A percentile compares a stretch with the other conserved stretches of the same genome.
Conservation (phyloP, 192 early-diverging fungal species). For the Podila clonocystis region DNA sequence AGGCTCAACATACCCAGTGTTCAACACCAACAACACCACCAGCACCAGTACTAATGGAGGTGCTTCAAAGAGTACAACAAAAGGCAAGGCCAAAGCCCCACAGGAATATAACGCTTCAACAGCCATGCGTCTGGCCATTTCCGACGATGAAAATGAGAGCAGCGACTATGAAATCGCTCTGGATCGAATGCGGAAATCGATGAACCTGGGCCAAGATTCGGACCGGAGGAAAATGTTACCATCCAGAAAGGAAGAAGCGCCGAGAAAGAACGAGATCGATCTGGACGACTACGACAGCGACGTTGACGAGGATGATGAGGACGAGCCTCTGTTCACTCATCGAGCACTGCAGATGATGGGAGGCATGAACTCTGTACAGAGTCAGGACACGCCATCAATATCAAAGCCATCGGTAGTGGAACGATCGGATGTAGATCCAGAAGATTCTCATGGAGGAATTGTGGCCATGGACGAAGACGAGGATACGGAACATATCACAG, state of each 20-base stretch:
- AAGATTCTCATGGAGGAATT: not conserved
- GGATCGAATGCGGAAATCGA: slow-evolving; percentile 28
- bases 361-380: not conserved
- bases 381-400: not conserved
- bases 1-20: too few relatives aligned
- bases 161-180: slow-evolving; percentile 18
- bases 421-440: not conserved
- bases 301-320: slow-evolving; percentile 34
- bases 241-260: not conserved
- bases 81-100: not conserved
- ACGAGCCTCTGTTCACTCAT: slow-evolving; percentile 40
- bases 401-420: not conserved
- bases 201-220: slow-evolving; percentile 9
- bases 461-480: not conserved
- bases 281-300: slow-evolving; percentile 16
- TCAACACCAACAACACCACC: too few relatives aligned
- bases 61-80: too few relatives aligned
- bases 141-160: slow-evolving; percentile 34
- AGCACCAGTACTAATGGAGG: too few relatives aligned
- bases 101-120: slow-evolving; percentile 12
- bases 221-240: not conserved
- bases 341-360: slow-evolving; percentile 43
- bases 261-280: slow-evolving; percentile 16
- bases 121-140: slow-evolving; percentile 26
- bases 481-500: not conserved